These are phyloP conservation scores for Hypoxylon sp. DNA, from an alignment of 2,329 filamentous ascomycete genomes.

Conservation along the genomic window DNA sequence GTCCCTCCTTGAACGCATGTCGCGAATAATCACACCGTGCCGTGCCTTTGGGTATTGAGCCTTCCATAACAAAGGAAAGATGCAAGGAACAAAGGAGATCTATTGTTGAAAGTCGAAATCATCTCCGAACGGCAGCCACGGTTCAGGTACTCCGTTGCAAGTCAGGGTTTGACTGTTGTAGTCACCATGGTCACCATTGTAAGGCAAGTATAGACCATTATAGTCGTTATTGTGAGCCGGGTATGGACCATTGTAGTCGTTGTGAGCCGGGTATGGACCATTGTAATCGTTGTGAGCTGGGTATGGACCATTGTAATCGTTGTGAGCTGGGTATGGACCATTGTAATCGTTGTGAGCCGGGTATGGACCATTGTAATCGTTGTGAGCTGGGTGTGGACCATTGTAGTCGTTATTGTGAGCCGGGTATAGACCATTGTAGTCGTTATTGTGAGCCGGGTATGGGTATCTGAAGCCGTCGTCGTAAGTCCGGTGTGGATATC, in stretches of 20 bases:
- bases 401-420: not conserved
- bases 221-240: too few relatives aligned
- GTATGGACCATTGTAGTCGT: too few relatives aligned
- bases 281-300: not conserved
- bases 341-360: too few relatives aligned
- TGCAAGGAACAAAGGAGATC: conserved; percentile 46
- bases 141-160: not conserved
- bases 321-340: not conserved
- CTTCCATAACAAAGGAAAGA: conserved; percentile 45
- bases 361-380: too few relatives aligned
- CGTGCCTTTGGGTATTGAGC: conserved; percentile 51
- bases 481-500: too few relatives aligned
- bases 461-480: not conserved
- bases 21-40: conserved; percentile 41
- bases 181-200: not conserved
- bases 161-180: not conserved
- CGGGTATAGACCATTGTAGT: too few relatives aligned
- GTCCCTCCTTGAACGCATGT: conserved; percentile 35
- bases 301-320: not conserved
- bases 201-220: too few relatives aligned
- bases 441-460: not conserved
- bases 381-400: too few relatives aligned
- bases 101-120: conserved; percentile 33
- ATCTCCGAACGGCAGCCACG: not conserved
- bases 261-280: too few relatives aligned